Percentiles rank a stretch among this genome's conserved stretches.
phyloP scores from a whole-genome alignment of 306 rosid species.

The Lagenaria siceraria region DNA sequence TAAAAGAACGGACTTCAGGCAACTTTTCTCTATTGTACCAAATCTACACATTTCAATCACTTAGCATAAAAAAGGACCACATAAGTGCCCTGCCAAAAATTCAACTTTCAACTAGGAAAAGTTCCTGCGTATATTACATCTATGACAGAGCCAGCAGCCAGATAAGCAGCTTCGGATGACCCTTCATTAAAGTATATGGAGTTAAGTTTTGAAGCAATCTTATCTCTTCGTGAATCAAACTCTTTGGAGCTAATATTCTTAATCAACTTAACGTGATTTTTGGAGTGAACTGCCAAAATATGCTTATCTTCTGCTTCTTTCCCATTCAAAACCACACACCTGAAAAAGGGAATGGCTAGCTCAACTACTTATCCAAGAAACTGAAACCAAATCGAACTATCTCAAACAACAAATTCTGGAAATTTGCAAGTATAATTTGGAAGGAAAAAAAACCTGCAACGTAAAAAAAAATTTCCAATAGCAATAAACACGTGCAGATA shows the following conservation, averaged over 20 bases:
- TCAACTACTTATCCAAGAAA: neutral
- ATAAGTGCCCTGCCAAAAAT: neutral
- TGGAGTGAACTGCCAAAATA: slow-evolving; percentile 48
- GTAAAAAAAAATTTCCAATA: neutral
- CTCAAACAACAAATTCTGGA: neutral
- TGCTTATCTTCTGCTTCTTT: slow-evolving; percentile 60
- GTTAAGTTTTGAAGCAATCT: slow-evolving; percentile 27
- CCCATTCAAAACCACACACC: slow-evolving; percentile 71
- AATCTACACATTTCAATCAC: neutral
- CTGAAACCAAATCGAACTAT: neutral
- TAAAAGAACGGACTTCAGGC: neutral
- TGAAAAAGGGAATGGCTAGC: slow-evolving; percentile 18
- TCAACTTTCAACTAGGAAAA: neutral
- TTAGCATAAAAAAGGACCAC: neutral
- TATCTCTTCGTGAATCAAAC: slow-evolving; percentile 31
- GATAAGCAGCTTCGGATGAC: slow-evolving; percentile 80
- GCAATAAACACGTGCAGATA: neutral
- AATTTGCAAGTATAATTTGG: neutral
- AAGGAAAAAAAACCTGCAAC: neutral
- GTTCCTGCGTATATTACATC: slow-evolving; percentile 30
- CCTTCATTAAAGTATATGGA: slow-evolving; percentile 80
- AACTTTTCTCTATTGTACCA: neutral
- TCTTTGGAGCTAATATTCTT: slow-evolving; percentile 55
- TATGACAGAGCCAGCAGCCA: slow-evolving; percentile 75
- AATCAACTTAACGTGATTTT: slow-evolving; percentile 43